Conservation (phyloP, 2,329 filamentous ascomycete genomes). For the Colletotrichum viniferum region DNA sequence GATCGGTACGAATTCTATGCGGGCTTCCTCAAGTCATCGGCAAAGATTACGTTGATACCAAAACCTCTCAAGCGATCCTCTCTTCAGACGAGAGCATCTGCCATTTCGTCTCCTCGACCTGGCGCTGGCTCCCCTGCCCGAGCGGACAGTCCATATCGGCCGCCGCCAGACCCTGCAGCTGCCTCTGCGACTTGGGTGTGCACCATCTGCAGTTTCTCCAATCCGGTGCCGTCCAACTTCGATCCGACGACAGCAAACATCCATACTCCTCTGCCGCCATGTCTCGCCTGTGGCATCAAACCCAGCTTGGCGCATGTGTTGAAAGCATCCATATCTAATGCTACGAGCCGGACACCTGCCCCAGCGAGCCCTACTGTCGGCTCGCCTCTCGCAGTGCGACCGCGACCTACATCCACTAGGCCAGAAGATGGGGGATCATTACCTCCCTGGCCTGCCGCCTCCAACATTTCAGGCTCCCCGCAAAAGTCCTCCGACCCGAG, state of each 20-base stretch:
- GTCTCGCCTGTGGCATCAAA: constrained; percentile 92
- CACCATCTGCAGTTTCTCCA: constrained; percentile 94
- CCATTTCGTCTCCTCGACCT: constrained; percentile 49
- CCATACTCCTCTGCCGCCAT: constrained; percentile 82
- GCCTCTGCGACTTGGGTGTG: constrained; percentile 89
- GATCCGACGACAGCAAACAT: constrained; percentile 81
- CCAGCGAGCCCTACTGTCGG: constrained; percentile 26
- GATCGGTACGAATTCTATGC: constrained; percentile 92
- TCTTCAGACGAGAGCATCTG: constrained; percentile 57
- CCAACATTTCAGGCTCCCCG: constrained; percentile 20
- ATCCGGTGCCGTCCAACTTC: constrained; percentile 91
- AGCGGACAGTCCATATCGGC: constrained; percentile 46
- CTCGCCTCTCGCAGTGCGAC: constrained; percentile 17
- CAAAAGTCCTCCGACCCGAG: constrained; percentile 31
- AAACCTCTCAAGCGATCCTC: constrained; percentile 75
- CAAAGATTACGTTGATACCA: constrained; percentile 88
- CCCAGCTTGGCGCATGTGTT: constrained; percentile 81
- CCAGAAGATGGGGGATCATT: constrained; percentile 1
- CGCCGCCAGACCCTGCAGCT: constrained; percentile 48
- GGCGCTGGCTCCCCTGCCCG: constrained; percentile 51
- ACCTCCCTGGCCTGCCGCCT: constrained; percentile 19
- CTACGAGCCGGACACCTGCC: constrained; percentile 56
- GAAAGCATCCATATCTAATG: constrained; percentile 84
- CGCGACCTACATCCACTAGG: neutral
- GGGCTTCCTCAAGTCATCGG: constrained; percentile 91